Conservation (phyloP, 1,139 yeast genomes). For the Yamadazyma diospyri region DNA sequence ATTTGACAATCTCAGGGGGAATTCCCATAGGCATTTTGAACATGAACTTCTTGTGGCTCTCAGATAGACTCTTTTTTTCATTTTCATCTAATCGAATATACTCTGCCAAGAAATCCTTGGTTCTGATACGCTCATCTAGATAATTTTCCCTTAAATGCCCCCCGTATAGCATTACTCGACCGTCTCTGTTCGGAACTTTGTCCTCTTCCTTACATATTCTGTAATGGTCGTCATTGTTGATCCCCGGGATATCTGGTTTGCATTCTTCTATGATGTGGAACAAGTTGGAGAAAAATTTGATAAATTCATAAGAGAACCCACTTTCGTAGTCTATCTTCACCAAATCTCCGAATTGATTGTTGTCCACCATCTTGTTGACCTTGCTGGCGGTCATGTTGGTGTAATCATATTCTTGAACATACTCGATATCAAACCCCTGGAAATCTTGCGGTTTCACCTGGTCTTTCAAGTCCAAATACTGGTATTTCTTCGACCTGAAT, state of each 20-base stretch:
- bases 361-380: slow-evolving; percentile 10
- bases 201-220: slow-evolving; percentile 17
- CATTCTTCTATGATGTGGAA: slow-evolving; percentile 18
- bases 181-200: slow-evolving; percentile 20
- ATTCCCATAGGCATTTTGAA: slow-evolving; percentile 19
- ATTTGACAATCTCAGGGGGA: slow-evolving; percentile 21
- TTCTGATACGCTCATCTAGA: slow-evolving; percentile 26
- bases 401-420: slow-evolving; percentile 18
- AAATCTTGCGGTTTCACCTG: slow-evolving; percentile 11
- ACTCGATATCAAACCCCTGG: slow-evolving; percentile 8
- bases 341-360: slow-evolving; percentile 17
- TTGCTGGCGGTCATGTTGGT: slow-evolving; percentile 10
- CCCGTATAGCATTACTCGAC: slow-evolving; percentile 30
- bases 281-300: slow-evolving; percentile 18
- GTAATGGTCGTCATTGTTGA: slow-evolving; percentile 30
- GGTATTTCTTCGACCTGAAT: slow-evolving; percentile 4
- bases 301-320: slow-evolving; percentile 16
- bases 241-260: slow-evolving; percentile 20
- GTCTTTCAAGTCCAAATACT: slow-evolving; percentile 3
- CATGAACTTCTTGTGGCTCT: slow-evolving; percentile 21
- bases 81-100: slow-evolving; percentile 20
- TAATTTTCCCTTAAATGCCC: slow-evolving; percentile 36
- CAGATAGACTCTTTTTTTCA: slow-evolving; percentile 20
- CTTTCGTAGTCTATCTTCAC: slow-evolving; percentile 16
- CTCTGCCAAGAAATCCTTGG: slow-evolving; percentile 20